These are phyloP conservation scores for Backusella macrospora DNA, from an alignment of 192 early-diverging fungal species.

Conservation along the genomic window DNA sequence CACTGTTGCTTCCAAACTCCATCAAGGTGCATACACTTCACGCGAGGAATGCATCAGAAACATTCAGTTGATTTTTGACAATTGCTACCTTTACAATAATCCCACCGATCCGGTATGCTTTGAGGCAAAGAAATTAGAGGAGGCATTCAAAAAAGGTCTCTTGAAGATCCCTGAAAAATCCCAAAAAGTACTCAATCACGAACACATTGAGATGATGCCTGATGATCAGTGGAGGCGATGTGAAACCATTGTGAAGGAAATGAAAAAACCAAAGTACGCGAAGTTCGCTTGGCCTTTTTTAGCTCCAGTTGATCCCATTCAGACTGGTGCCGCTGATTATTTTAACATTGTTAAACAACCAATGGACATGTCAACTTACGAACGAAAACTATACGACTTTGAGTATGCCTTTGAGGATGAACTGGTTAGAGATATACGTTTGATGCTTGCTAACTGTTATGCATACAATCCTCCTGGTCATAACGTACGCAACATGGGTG, in stretches of 20 bases:
- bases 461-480: conserved; percentile 66
- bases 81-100: conserved; percentile 84
- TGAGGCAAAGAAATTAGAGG: conserved; percentile 69
- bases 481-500: conserved; percentile 64
- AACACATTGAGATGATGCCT: conserved; percentile 21
- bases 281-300: conserved; percentile 57
- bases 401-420: conserved; percentile 62
- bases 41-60: conserved; percentile 47
- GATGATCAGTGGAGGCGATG: conserved; percentile 33
- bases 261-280: conserved; percentile 27
- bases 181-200: not conserved
- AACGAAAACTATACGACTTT: conserved; percentile 61
- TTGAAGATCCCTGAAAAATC: conserved; percentile 58
- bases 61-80: conserved; percentile 73
- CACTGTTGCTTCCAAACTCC: conserved; percentile 51
- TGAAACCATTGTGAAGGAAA: conserved; percentile 30
- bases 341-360: conserved; percentile 71
- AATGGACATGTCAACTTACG: conserved; percentile 81
- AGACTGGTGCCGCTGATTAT: conserved; percentile 82
- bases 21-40: conserved; percentile 29
- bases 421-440: conserved; percentile 66
- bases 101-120: conserved; percentile 64
- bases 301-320: conserved; percentile 83
- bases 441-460: conserved; percentile 81
- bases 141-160: conserved; percentile 63